Conservation (phyloP, 495 filamentous ascomycete genomes). For the Penicillium diatomitis region DNA sequence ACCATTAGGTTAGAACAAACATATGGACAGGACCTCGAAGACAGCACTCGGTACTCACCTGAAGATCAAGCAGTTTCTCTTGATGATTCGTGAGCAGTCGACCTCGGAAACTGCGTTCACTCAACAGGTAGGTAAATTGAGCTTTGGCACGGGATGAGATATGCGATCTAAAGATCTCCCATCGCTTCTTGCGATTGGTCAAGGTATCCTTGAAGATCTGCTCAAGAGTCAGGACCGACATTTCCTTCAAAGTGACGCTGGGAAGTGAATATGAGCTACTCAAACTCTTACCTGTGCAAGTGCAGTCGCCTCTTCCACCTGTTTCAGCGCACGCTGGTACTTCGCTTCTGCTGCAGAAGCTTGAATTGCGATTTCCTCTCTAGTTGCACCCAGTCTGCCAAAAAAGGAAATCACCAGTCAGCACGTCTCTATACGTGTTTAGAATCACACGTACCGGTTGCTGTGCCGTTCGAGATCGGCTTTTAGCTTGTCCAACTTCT, state of each 20-base stretch:
- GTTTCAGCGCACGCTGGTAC: constrained; percentile 33
- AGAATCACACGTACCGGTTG: constrained; percentile 31
- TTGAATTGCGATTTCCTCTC: constrained; percentile 52
- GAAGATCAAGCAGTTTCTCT: constrained; percentile 61
- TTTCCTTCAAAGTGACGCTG: too few relatives aligned
- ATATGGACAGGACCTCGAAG: neutral
- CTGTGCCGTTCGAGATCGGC: constrained; percentile 45
- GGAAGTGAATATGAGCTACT: too few relatives aligned
- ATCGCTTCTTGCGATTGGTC: constrained; percentile 60
- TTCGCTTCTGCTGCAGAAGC: constrained; percentile 33
- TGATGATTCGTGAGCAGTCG: constrained; percentile 69
- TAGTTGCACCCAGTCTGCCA: constrained; percentile 53
- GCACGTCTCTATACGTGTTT: neutral
- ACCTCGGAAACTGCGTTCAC: constrained; percentile 81
- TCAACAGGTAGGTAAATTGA: constrained; percentile 80
- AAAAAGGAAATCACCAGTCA: constrained; percentile 5
- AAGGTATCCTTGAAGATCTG: constrained; percentile 57
- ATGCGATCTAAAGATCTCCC: constrained; percentile 67
- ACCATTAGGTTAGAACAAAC: neutral
- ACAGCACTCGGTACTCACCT: constrained; percentile 35
- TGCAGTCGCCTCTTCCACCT: constrained; percentile 40
- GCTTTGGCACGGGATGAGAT: constrained; percentile 77
- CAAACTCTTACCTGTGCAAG: constrained; percentile 38
- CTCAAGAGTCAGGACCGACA: neutral
- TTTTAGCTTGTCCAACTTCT: constrained; percentile 50